A percentile compares a stretch with the other conserved stretches of the same genome.
phyloP scores from a whole-genome alignment of 2,329 filamentous ascomycete genomes.

The Exophiala sp. region DNA sequence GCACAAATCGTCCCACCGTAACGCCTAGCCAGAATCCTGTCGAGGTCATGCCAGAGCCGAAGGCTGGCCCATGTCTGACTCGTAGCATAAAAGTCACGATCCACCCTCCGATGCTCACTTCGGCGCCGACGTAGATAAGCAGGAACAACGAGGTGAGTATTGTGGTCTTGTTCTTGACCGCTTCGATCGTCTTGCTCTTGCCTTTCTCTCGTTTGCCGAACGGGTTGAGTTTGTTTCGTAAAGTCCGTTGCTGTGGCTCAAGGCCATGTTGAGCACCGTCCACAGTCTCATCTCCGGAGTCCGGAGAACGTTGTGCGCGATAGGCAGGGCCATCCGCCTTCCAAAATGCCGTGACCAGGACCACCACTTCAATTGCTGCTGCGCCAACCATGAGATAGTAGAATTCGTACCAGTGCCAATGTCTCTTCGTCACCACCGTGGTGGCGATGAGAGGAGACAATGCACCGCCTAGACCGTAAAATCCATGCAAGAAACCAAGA shows the following conservation, averaged over 20 bases:
- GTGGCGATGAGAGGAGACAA: slow-evolving; percentile 69
- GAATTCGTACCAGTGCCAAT: slow-evolving; percentile 63
- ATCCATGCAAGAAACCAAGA: slow-evolving; percentile 69
- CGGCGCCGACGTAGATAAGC: slow-evolving; percentile 73
- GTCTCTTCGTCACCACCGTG: slow-evolving; percentile 49
- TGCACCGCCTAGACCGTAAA: slow-evolving; percentile 67
- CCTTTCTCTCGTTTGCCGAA: slow-evolving; percentile 71
- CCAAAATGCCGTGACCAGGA: slow-evolving; percentile 51
- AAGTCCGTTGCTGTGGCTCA: slow-evolving; percentile 62
- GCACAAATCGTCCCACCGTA: slow-evolving; percentile 64
- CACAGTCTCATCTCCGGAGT: slow-evolving; percentile 44
- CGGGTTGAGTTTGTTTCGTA: slow-evolving; percentile 49
- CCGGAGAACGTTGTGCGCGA: slow-evolving; percentile 14
- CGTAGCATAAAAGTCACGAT: slow-evolving; percentile 75
- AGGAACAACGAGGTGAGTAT: slow-evolving; percentile 72
- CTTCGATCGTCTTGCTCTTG: slow-evolving; percentile 43
- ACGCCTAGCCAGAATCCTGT: slow-evolving; percentile 74
- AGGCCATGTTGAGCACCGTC: neutral
- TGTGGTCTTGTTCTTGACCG: slow-evolving; percentile 48
- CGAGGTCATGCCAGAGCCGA: slow-evolving; percentile 69
- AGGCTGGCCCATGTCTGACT: slow-evolving; percentile 64
- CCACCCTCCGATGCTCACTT: slow-evolving; percentile 71
- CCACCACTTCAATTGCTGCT: slow-evolving; percentile 17
- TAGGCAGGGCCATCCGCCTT: slow-evolving; percentile 23
- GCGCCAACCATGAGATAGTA: slow-evolving; percentile 65